phyloP scores from a whole-genome alignment of 257 asterid genomes.

The Fraxinus quadrangulata region DNA sequence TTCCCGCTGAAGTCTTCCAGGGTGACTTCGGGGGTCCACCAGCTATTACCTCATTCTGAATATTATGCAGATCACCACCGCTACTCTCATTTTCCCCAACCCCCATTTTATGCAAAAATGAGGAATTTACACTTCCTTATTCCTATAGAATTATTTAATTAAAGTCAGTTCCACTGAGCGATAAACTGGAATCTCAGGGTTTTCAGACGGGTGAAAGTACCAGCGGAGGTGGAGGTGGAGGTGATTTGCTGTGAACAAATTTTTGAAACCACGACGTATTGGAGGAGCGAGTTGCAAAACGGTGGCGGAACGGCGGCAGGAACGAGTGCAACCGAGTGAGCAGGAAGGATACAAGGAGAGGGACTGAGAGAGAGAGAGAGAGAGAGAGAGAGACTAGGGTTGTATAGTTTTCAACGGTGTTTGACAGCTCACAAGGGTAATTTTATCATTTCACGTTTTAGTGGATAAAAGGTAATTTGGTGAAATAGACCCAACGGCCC shows the following conservation, averaged over 20 bases:
- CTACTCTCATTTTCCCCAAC: conserved; percentile 55
- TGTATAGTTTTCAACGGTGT: not conserved
- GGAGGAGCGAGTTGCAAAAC: not conserved
- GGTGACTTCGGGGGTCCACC: conserved; percentile 67
- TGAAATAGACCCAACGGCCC: conserved; percentile 11
- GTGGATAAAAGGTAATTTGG: not conserved
- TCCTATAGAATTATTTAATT: not conserved
- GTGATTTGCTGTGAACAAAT: not conserved
- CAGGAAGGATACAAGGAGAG: conserved; percentile 6
- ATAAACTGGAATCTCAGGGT: not conserved
- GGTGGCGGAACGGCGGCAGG: conserved; percentile 11
- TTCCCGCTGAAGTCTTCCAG: conserved; percentile 59
- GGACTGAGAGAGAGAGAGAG: not conserved
- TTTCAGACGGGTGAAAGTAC: not conserved
- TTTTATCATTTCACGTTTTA: not conserved
- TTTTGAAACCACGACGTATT: conserved; percentile 15
- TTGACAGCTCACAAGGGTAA: conserved; percentile 20
- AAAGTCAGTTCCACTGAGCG: not conserved
- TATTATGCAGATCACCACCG: conserved; percentile 38
- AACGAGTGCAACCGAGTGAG: not conserved
- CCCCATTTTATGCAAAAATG: conserved; percentile 21
- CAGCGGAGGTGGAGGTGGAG: not conserved
- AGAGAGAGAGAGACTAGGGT: conserved; percentile 12
- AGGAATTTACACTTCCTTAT: conserved; percentile 1
- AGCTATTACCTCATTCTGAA: conserved; percentile 44